phyloP scores from a whole-genome alignment of 805 yeast genomes.

The Lipomyces yamadae region DNA sequence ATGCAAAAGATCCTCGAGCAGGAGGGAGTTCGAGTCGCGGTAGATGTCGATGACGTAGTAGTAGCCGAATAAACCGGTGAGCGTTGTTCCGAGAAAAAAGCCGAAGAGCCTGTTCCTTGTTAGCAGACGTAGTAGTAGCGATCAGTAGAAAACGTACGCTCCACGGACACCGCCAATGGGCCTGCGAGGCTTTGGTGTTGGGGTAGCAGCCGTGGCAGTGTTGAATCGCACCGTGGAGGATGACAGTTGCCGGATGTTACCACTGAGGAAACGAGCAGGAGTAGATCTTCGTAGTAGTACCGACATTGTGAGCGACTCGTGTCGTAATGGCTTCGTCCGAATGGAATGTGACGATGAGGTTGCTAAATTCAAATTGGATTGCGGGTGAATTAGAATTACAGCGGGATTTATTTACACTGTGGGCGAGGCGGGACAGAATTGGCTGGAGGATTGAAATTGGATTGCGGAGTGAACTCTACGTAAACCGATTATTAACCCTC shows the following conservation, averaged over 20 bases:
- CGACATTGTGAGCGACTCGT: neutral
- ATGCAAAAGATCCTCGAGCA: conserved; percentile 73
- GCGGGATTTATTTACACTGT: neutral
- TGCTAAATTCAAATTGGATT: neutral
- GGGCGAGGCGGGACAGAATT: neutral
- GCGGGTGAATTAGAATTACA: neutral
- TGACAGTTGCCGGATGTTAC: neutral
- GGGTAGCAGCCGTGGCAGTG: conserved; percentile 22
- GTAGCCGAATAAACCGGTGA: conserved; percentile 77
- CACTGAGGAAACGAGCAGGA: neutral
- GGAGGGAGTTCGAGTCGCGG: conserved; percentile 70
- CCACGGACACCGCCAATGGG: conserved; percentile 53
- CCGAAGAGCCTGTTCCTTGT: conserved; percentile 59
- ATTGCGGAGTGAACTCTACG: neutral
- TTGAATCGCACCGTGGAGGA: conserved; percentile 9
- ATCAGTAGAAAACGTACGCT: conserved; percentile 42
- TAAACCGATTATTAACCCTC: too few relatives aligned
- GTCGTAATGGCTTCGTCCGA: neutral
- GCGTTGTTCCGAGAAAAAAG: conserved; percentile 73
- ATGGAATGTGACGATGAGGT: neutral
- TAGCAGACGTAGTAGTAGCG: neutral
- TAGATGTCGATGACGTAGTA: conserved; percentile 79
- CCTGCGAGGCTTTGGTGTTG: conserved; percentile 17
- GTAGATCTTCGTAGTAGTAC: neutral
- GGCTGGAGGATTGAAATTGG: neutral